Conservation (phyloP, 2,329 filamentous ascomycete genomes). For the Periconia digitata region DNA sequence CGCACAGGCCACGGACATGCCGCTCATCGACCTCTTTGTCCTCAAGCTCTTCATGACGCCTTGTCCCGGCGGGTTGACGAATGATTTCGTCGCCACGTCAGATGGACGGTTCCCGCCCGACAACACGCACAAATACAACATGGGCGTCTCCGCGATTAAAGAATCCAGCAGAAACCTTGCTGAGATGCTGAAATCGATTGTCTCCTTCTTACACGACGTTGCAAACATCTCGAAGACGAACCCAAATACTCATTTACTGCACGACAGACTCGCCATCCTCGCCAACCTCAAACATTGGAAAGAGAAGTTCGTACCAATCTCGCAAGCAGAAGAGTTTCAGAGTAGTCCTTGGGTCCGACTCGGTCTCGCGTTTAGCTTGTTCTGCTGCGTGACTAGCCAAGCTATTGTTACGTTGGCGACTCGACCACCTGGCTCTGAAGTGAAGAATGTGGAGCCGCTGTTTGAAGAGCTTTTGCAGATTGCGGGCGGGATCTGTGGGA, state of each 20-base stretch:
- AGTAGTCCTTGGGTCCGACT: not conserved
- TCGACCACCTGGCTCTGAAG: not conserved
- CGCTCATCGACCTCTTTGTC: not conserved
- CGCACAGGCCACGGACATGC: not conserved
- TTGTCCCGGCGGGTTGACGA: not conserved
- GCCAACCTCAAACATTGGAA: not conserved
- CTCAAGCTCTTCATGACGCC: not conserved
- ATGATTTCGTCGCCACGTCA: not conserved
- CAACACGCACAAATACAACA: not conserved
- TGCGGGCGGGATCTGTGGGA: not conserved
- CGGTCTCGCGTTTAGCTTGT: not conserved
- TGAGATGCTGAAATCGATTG: not conserved
- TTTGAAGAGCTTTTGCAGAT: not conserved
- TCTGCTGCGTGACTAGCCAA: not conserved
- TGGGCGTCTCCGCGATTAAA: not conserved
- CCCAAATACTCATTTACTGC: not conserved
- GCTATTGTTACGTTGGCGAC: not conserved
- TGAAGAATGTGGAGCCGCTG: not conserved
- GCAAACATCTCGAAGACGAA: not conserved
- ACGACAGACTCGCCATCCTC: not conserved
- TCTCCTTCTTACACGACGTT: not conserved
- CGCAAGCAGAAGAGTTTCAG: not conserved
- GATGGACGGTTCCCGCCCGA: not conserved
- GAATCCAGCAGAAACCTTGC: not conserved
- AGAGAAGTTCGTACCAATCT: not conserved